phyloP scores from a whole-genome alignment of 108 stramenopile genomes.

The Parmales sp. region DNA sequence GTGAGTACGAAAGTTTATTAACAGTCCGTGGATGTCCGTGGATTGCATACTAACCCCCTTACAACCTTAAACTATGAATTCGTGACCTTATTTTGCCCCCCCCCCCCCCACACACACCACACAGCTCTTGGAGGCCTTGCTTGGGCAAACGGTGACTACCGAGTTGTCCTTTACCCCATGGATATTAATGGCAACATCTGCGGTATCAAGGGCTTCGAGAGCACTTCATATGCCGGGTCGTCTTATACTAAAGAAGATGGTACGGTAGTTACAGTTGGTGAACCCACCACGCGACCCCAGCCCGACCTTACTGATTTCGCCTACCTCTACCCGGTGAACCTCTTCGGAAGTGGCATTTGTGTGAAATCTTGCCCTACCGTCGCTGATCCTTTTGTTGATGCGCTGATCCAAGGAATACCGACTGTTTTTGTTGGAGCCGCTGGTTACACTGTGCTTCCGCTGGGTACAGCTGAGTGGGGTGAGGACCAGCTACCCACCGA shows the following conservation, averaged over 20 bases:
- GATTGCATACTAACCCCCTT: not conserved
- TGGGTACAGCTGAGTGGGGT: too few species aligned
- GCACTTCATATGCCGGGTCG: not conserved
- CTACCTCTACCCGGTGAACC: constrained; percentile 54
- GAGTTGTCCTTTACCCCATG: constrained; percentile 50
- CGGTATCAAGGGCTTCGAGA: constrained; percentile 41
- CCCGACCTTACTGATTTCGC: constrained; percentile 37
- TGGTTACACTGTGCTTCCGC: too few species aligned
- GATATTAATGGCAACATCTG: constrained; percentile 70
- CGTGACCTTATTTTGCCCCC: not conserved
- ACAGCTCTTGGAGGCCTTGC: not conserved
- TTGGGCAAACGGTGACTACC: constrained; percentile 15
- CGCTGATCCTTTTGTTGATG: constrained; percentile 12
- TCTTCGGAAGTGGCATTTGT: constrained; percentile 56
- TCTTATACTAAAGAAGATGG: not conserved
- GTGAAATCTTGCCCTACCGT: constrained; percentile 42
- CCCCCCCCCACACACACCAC: not conserved
- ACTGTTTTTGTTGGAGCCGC: too few species aligned
- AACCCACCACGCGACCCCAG: constrained; percentile 27
- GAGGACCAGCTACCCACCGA: too few species aligned
- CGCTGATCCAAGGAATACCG: too few species aligned
- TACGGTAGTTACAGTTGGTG: not conserved
- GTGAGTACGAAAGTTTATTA: not conserved
- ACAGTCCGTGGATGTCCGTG: not conserved
- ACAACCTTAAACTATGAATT: not conserved